Conservation (phyloP, 768 basidiomycete species). For the Auricularia cornea region DNA sequence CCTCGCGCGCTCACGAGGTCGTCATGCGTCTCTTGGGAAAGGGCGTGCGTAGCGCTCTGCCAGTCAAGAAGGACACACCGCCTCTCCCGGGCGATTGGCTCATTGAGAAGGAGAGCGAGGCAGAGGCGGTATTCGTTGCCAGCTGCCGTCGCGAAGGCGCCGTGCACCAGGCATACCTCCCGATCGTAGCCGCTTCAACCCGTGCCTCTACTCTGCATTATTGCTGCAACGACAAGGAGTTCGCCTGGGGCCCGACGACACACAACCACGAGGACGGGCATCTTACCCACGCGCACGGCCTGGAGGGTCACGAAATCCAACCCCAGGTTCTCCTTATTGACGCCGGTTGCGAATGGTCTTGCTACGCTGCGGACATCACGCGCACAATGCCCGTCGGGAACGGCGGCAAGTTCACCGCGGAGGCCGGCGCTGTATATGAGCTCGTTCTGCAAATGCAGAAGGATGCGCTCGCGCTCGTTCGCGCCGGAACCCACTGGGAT, state of each 20-base stretch:
- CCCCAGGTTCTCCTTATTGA: conserved; percentile 76
- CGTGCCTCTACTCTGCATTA: conserved; percentile 90
- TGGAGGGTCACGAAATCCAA: conserved; percentile 25
- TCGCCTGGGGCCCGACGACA: conserved; percentile 69
- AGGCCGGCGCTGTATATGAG: conserved; percentile 75
- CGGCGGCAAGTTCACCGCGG: conserved; percentile 76
- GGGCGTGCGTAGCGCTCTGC: conserved; percentile 52
- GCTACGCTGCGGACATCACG: conserved; percentile 54
- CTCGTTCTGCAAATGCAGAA: conserved; percentile 88
- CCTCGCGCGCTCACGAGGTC: conserved; percentile 81
- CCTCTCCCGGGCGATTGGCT: conserved; percentile 75
- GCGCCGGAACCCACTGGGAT: conserved; percentile 81
- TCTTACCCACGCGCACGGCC: conserved; percentile 29
- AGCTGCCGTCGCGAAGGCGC: conserved; percentile 81
- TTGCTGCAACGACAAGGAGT: conserved; percentile 84
- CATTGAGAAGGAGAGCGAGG: conserved; percentile 87
- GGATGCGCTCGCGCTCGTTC: conserved; percentile 37
- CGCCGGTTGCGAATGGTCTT: conserved; percentile 85
- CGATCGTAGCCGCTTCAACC: conserved; percentile 82
- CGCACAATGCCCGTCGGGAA: conserved; percentile 92
- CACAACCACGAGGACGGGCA: conserved; percentile 46
- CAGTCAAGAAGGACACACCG: conserved; percentile 33
- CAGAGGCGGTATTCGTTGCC: conserved; percentile 88
- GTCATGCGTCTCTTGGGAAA: conserved; percentile 86
- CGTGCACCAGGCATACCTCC: conserved; percentile 82